phyloP scores from a whole-genome alignment of 495 filamentous ascomycete genomes.

The Wilcoxina mikolae region DNA sequence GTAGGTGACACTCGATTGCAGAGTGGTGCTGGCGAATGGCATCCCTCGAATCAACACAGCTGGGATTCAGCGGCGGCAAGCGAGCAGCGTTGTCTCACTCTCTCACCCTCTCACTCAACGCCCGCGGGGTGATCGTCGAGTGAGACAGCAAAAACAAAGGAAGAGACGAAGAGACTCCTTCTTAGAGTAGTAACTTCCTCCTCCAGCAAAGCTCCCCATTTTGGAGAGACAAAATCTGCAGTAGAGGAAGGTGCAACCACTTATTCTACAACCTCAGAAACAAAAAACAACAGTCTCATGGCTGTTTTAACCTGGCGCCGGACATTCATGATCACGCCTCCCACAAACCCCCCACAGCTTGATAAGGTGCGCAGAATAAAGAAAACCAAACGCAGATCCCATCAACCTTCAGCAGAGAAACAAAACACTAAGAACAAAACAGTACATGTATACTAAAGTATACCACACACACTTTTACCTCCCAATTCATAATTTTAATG shows the following conservation, averaged over 20 bases:
- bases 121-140: no score
- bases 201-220: no score
- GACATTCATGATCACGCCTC: background rate
- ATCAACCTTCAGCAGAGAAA: background rate
- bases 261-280: background rate
- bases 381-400: background rate
- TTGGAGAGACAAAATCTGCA: no score
- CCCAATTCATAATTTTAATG: constrained; percentile 1
- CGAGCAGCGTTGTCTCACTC: background rate
- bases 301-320: background rate
- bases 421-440: background rate
- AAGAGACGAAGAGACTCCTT: no score
- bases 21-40: background rate
- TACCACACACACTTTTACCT: background rate
- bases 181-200: no score
- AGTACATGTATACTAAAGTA: background rate
- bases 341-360: background rate
- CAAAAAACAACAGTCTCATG: background rate
- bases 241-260: no score
- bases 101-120: no score
- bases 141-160: no score
- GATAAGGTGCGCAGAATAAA: background rate
- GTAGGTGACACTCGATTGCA: no score
- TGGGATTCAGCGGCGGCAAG: background rate
- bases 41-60: background rate